Conservation (phyloP, 176 grass and related monocot species). For the Aegilops longissima region DNA sequence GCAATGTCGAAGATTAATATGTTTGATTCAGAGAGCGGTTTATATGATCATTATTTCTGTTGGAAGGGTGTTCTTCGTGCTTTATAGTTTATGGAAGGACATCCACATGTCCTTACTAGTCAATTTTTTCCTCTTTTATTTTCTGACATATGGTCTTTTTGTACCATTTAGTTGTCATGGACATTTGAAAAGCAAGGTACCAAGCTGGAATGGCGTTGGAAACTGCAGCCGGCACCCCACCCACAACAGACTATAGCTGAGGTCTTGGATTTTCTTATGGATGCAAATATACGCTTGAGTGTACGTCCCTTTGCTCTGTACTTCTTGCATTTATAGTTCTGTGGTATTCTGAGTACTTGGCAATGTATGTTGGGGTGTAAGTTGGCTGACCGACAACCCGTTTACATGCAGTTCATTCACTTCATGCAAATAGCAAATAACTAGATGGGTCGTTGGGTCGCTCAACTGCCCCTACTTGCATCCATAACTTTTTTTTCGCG, state of each 20-base stretch:
- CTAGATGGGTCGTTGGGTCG: background rate
- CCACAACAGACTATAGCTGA: conserved; percentile 60
- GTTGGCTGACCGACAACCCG: background rate
- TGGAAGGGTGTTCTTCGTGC: background rate
- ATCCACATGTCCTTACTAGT: background rate
- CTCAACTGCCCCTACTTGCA: background rate
- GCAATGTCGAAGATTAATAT: background rate
- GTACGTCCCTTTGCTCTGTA: conserved; percentile 44
- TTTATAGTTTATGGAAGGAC: background rate
- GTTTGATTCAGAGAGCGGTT: background rate
- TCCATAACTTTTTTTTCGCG: too few species aligned
- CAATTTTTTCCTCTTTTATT: background rate
- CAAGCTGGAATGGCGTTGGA: conserved; percentile 95
- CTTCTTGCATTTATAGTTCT: background rate
- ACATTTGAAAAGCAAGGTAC: conserved; percentile 90
- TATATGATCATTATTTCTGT: background rate
- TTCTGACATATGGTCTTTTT: background rate
- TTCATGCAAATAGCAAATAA: background rate
- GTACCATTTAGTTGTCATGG: conserved; percentile 71
- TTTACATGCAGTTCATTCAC: background rate
- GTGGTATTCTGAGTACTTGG: background rate
- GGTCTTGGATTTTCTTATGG: conserved; percentile 90
- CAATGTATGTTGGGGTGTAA: background rate
- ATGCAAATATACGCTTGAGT: conserved; percentile 93
- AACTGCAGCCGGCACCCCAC: conserved; percentile 67